These are phyloP conservation scores for Globisporangium rhizosaccharum DNA, from an alignment of 352 stramenopile species.

Conservation along the genomic window DNA sequence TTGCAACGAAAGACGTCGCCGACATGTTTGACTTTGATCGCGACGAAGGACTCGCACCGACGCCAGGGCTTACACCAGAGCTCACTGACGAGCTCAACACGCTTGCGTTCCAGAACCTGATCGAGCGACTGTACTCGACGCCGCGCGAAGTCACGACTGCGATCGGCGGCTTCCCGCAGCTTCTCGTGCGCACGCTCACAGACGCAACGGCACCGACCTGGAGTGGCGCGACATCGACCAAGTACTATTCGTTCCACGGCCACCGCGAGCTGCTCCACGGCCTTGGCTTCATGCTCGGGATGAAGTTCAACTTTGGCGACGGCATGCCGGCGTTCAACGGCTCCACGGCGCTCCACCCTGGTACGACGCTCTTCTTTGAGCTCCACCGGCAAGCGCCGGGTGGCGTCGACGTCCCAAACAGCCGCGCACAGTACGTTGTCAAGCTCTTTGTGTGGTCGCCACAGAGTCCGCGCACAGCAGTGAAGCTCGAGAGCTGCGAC, in stretches of 20 bases:
- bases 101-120: conserved; percentile 66
- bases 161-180: conserved; percentile 59
- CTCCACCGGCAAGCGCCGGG: conserved; percentile 30
- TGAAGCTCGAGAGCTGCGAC: conserved; percentile 60
- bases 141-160: conserved; percentile 57
- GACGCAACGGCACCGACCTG: conserved; percentile 26
- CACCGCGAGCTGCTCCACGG: conserved; percentile 79
- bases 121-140: conserved; percentile 70
- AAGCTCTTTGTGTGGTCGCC: conserved; percentile 72
- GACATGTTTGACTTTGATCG: conserved; percentile 74
- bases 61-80: conserved; percentile 39
- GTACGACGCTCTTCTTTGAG: conserved; percentile 74
- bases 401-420: not conserved
- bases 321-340: conserved; percentile 55
- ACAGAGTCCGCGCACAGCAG: conserved; percentile 31
- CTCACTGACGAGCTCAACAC: conserved; percentile 40
- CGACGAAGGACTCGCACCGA: conserved; percentile 45
- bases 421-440: conserved; percentile 35
- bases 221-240: conserved; percentile 29
- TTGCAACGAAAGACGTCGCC: conserved; percentile 64
- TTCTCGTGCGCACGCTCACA: conserved; percentile 62
- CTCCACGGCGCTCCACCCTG: conserved; percentile 57
- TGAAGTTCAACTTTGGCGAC: conserved; percentile 68
- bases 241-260: conserved; percentile 77
- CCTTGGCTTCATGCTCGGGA: conserved; percentile 72